Evolutionary conservation across 2,329 filamentous ascomycete species (phyloP), one percentile per base, ranked within the genome.

Genomic region (Aureobasidium sp.): DNA sequence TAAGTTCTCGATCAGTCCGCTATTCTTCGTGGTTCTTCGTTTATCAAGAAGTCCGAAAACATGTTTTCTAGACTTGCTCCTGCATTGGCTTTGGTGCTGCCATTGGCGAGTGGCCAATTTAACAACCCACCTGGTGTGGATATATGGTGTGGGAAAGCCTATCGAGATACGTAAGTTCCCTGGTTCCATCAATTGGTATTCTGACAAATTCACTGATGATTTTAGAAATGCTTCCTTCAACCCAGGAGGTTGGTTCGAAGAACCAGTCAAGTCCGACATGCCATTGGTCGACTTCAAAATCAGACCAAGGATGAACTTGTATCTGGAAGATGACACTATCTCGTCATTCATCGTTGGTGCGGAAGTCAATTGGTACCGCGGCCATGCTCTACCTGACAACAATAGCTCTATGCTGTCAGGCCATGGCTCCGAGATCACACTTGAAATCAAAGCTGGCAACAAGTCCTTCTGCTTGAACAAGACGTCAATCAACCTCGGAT

Each of bases 121-220:
- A 66, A 66, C 59, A 66, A 65, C 42, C 63, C 63, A 39, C 55
- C 73, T 48, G 75, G 75, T 6, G 76, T 78, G 13, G 74, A 78
- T 60, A 77, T 77, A n/a, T 78, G 77, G 77, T 78, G 78, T 65
- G 78, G 78, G 8, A 80, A 80, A 63, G 76, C 77, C 8, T 80
- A 79, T 66, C 29, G 64, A 48, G 61, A 63, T 5, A 62, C 57
- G 62, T 61, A 29, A 42, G 63, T 8, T 13, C 9, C 51, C 44
- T 21, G 1, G 21, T 21, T 21, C 21, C 1, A 21, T 21, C 21
- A 21, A 21, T 21, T 21, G 21, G 21, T 8, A 9, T 34, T 3
- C 13, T 14, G 10, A 1, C 3, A 32, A 9, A 11, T 4, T 25
- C 51, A 36, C 45, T 55, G 16, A 55, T 21, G n/a, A n/a, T 29